These are phyloP conservation scores for Cokeromyces recurvatus DNA, from an alignment of 371 early-diverging fungal species.

Conservation along the genomic window DNA sequence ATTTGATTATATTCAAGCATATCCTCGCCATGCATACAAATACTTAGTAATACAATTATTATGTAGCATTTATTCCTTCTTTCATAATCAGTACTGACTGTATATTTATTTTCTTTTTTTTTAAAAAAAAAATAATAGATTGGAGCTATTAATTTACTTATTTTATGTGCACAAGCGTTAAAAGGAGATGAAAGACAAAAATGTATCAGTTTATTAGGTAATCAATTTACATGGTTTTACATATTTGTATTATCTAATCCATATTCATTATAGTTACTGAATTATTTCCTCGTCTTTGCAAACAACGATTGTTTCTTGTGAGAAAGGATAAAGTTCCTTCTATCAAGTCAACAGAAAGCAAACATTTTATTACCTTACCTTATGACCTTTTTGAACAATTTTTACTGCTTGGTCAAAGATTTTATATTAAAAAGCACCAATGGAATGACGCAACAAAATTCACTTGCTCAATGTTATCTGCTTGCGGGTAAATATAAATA, in stretches of 20 bases:
- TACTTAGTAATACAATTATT: constrained; percentile 30
- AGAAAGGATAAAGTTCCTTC: constrained; percentile 28
- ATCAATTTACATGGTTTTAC: background rate
- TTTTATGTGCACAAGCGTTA: constrained; percentile 24
- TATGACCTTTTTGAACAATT: constrained; percentile 41
- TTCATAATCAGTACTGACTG: too few relatives aligned
- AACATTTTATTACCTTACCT: constrained; percentile 34
- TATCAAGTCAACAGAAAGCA: constrained; percentile 39
- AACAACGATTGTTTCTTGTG: constrained; percentile 31
- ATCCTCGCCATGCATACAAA: constrained; percentile 45
- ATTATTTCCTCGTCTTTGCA: constrained; percentile 38
- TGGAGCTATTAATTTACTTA: constrained; percentile 32
- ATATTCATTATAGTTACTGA: constrained; percentile 24
- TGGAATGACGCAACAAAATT: constrained; percentile 34
- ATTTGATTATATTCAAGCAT: constrained; percentile 40
- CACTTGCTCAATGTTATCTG: constrained; percentile 35
- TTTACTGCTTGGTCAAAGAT: constrained; percentile 35
- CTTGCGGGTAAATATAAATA: constrained; percentile 23
- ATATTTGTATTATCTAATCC: too few relatives aligned
- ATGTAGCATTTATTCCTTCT: background rate
- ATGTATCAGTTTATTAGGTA: constrained; percentile 24
- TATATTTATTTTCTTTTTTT: too few relatives aligned
- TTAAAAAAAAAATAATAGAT: too few relatives aligned
- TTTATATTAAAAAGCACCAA: constrained; percentile 33
- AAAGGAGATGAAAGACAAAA: constrained; percentile 25